phyloP scores from a whole-genome alignment of 345 rosid genomes.

The Lagerstroemia speciosa region DNA sequence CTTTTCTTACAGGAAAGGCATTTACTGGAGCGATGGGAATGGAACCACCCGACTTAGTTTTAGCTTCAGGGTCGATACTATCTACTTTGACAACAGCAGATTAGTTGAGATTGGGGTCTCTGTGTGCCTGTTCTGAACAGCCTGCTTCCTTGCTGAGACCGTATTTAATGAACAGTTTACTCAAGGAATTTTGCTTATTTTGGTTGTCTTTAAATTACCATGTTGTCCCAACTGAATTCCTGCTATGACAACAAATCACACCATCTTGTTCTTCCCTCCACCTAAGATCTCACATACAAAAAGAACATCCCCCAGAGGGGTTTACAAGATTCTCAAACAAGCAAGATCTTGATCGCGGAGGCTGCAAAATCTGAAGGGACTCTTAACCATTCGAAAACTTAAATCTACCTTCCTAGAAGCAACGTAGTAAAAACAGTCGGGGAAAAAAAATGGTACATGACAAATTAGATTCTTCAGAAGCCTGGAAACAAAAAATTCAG shows the following conservation, averaged over 20 bases:
- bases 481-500: neutral
- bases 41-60: neutral
- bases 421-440: neutral
- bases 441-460: slow-evolving; percentile 15
- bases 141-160: neutral
- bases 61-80: neutral
- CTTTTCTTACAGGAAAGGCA: neutral
- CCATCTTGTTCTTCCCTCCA: neutral
- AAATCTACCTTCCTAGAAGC: neutral
- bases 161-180: neutral
- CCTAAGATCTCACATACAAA: neutral
- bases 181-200: neutral
- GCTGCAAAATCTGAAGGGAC: slow-evolving; percentile 5
- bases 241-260: neutral
- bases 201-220: neutral
- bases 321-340: neutral
- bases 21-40: neutral
- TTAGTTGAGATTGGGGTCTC: neutral
- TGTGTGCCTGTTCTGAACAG: neutral
- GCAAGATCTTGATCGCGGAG: neutral
- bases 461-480: slow-evolving; percentile 3
- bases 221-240: no score
- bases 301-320: neutral
- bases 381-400: no score
- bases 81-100: neutral